These are phyloP conservation scores for Verticillium longisporum DNA, from an alignment of 2,329 filamentous ascomycete species.

Conservation along the genomic window DNA sequence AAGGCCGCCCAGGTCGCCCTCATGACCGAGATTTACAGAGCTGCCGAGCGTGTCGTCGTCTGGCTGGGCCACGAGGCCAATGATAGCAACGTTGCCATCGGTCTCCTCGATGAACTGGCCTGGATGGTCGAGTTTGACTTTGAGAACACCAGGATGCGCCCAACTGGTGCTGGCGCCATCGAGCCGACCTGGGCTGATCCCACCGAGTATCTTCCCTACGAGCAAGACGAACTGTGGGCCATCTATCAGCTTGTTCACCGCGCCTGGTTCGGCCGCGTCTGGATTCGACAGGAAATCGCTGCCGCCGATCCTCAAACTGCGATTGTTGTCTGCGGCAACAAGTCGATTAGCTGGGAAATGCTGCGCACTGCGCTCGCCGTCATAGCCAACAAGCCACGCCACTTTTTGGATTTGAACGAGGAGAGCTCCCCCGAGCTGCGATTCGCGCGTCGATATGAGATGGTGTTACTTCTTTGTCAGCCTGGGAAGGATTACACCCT, in stretches of 20 bases:
- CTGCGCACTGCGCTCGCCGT: background rate
- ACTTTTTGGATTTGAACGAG: background rate
- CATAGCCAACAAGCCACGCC: conserved; percentile 2
- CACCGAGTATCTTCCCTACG: background rate
- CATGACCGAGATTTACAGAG: conserved; percentile 4
- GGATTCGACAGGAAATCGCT: background rate
- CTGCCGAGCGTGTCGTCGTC: conserved; percentile 2
- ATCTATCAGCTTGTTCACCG: conserved; percentile 3
- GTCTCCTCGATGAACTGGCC: background rate
- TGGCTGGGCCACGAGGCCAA: conserved; percentile 2
- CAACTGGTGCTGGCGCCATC: background rate
- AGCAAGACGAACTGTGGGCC: conserved; percentile 2
- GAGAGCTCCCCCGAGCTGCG: conserved; percentile 1
- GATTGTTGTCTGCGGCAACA: background rate
- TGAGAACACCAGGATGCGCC: background rate
- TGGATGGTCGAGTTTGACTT: conserved; percentile 3
- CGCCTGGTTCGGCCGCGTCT: conserved; percentile 1
- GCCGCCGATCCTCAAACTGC: background rate
- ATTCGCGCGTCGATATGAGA: conserved; percentile 1
- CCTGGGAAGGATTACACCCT: background rate
- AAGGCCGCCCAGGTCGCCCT: conserved; percentile 5
- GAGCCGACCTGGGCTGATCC: background rate
- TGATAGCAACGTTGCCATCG: background rate
- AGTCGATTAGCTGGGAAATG: background rate
- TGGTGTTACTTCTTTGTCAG: background rate